phyloP scores from a whole-genome alignment of 1,139 yeast genomes.

The Saccharomycopsis hybrid region DNA sequence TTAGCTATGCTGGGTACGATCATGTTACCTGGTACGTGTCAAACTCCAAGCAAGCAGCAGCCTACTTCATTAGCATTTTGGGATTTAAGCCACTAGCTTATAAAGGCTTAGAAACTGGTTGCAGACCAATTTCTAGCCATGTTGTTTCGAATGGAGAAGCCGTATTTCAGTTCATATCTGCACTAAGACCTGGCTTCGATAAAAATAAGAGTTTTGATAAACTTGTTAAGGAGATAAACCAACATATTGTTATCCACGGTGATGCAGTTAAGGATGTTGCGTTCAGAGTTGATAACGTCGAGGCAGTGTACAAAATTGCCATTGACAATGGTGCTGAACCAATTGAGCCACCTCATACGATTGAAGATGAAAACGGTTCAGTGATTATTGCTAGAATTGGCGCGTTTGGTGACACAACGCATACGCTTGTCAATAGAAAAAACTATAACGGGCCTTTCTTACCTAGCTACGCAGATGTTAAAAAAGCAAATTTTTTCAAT shows the following conservation, averaged over 20 bases:
- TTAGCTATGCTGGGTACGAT: constrained; percentile 35
- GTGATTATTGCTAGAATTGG: constrained; percentile 49
- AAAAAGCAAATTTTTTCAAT: constrained; percentile 2
- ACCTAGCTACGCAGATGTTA: constrained; percentile 43
- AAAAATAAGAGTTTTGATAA: constrained; percentile 10
- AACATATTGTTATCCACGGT: constrained; percentile 56
- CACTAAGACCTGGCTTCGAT: constrained; percentile 27
- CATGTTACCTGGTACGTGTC: constrained; percentile 57
- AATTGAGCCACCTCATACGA: constrained; percentile 36
- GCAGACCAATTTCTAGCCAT: constrained; percentile 48
- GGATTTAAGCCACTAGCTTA: constrained; percentile 64
- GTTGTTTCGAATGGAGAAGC: constrained; percentile 57
- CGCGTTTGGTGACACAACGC: constrained; percentile 56
- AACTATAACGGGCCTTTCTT: constrained; percentile 43
- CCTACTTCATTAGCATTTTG: constrained; percentile 45
- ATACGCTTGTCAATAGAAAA: constrained; percentile 52
- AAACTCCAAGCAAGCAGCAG: constrained; percentile 61
- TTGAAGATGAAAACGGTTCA: constrained; percentile 42
- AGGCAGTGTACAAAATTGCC: constrained; percentile 40
- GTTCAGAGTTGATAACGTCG: constrained; percentile 49
- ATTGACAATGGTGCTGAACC: constrained; percentile 48
- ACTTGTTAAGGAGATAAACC: constrained; percentile 34
- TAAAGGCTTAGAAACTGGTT: constrained; percentile 63
- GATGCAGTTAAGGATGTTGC: constrained; percentile 74
- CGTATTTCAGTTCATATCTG: constrained; percentile 45